Evolutionary conservation across 1,284 basidiomycete species (phyloP).

Genomic region (Trichosporon sp.): DNA sequence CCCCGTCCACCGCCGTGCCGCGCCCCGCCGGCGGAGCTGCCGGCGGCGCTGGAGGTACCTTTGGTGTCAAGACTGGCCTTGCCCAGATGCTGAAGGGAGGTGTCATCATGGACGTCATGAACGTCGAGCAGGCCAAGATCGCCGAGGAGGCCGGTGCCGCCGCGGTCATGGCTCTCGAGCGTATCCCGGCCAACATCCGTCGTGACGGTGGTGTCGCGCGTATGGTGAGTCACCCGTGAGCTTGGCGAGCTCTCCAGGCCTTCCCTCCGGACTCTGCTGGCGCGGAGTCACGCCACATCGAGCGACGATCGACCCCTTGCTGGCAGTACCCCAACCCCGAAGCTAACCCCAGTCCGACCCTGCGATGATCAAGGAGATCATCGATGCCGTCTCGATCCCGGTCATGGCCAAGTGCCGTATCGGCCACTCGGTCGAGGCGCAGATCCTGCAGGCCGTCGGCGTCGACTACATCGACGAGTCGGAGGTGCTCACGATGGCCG

Average conservation of each 20-base stretch:
- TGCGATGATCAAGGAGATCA: slow-evolving; percentile 93
- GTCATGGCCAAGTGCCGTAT: slow-evolving; percentile 65
- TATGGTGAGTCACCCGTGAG: slow-evolving; percentile 61
- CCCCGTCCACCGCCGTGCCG: slow-evolving; percentile 12
- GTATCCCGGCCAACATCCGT: slow-evolving; percentile 94
- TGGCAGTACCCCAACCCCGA: background rate
- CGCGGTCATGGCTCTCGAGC: slow-evolving; percentile 95
- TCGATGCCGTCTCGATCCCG: slow-evolving; percentile 81
- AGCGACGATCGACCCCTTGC: no score
- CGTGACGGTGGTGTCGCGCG: slow-evolving; percentile 83
- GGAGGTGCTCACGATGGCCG: slow-evolving; percentile 94
- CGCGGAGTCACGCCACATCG: no score
- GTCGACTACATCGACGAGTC: slow-evolving; percentile 98
- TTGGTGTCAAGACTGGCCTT: slow-evolving; percentile 87
- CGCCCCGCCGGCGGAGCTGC: slow-evolving; percentile 15
- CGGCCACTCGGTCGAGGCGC: slow-evolving; percentile 94
- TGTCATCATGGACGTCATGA: slow-evolving; percentile 82
- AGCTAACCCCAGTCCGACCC: slow-evolving; percentile 71
- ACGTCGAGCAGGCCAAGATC: slow-evolving; percentile 68
- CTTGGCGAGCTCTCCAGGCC: background rate
- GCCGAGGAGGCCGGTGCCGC: slow-evolving; percentile 97
- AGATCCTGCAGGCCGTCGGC: slow-evolving; percentile 91
- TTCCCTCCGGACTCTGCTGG: no score
- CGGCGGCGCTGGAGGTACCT: slow-evolving; percentile 63
- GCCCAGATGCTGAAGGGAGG: slow-evolving; percentile 87